These are phyloP conservation scores for Arxiozyma bovina DNA, from an alignment of 1,139 yeast species.

Conservation along the genomic window DNA sequence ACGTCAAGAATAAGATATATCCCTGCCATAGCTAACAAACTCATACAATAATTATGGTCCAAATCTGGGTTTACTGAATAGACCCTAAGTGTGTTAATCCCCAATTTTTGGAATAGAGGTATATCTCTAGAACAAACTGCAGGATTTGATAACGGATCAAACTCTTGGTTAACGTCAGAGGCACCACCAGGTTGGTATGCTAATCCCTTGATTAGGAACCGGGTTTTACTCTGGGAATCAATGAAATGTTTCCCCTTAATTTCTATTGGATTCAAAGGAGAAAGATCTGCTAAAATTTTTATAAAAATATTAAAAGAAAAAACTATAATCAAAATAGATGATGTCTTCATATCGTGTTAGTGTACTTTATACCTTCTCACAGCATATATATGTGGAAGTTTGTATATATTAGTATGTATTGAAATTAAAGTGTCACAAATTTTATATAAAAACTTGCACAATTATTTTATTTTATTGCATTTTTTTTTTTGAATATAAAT, in stretches of 20 bases:
- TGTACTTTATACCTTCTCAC: neutral
- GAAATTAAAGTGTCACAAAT: neutral
- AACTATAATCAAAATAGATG: neutral
- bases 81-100: constrained; percentile 59
- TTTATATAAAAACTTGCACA: no score
- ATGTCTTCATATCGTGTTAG: neutral
- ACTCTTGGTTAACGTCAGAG: constrained; percentile 44
- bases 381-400: no score
- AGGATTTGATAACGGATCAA: constrained; percentile 64
- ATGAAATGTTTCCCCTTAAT: constrained; percentile 63
- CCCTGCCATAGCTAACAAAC: constrained; percentile 82
- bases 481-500: no score
- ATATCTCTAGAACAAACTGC: constrained; percentile 53
- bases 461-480: no score
- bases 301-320: no score
- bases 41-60: constrained; percentile 87
- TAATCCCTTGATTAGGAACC: constrained; percentile 70
- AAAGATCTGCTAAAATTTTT: neutral
- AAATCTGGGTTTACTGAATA: constrained; percentile 78
- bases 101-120: constrained; percentile 43
- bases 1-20: constrained; percentile 86
- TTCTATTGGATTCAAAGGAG: constrained; percentile 41
- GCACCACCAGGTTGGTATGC: constrained; percentile 92
- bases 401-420: no score
- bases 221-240: constrained; percentile 66